Evolutionary conservation across 208 protist species (phyloP).

Genomic region (Wallacemonas rigidus): DNA sequence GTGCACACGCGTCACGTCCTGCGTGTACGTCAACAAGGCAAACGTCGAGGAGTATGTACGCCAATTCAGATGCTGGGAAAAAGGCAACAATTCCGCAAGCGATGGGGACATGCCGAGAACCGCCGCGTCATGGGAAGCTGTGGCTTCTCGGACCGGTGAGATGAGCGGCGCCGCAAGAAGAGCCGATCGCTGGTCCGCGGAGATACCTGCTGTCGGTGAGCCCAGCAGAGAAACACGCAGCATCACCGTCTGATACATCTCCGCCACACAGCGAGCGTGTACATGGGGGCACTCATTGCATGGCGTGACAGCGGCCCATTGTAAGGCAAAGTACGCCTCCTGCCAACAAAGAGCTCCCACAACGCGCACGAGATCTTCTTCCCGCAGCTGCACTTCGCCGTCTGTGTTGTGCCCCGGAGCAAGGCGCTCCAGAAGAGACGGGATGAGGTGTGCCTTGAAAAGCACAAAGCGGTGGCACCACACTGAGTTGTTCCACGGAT

Average conservation of each 20-base stretch:
- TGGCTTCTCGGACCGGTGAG: slow-evolving; percentile 14
- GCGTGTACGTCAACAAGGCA: slow-evolving; percentile 32
- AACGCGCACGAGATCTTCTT: slow-evolving; percentile 14
- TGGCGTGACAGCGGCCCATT: slow-evolving; percentile 64
- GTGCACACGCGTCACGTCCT: slow-evolving; percentile 25
- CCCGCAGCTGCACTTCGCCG: not conserved
- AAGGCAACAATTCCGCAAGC: not conserved
- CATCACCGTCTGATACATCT: slow-evolving; percentile 42
- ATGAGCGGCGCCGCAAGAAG: slow-evolving; percentile 22
- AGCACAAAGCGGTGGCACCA: slow-evolving; percentile 80
- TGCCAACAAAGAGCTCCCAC: slow-evolving; percentile 38
- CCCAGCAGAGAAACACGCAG: slow-evolving; percentile 25
- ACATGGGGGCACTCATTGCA: slow-evolving; percentile 75
- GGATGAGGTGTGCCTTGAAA: slow-evolving; percentile 48
- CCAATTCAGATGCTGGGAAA: slow-evolving; percentile 23
- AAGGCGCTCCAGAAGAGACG: slow-evolving; percentile 26
- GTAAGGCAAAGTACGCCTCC: slow-evolving; percentile 62
- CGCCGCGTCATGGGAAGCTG: not conserved
- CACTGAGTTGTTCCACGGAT: slow-evolving; percentile 82
- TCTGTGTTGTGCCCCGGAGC: not conserved
- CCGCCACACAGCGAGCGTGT: slow-evolving; percentile 53
- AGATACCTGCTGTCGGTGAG: not conserved
- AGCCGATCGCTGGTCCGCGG: not conserved
- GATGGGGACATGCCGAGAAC: not conserved
- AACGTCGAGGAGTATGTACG: slow-evolving; percentile 41